Percentiles rank a stretch among this genome's conserved stretches.
These are phyloP conservation scores for Pythium sukuiense DNA, from an alignment of 352 stramenopile species.

Conservation along the genomic window DNA sequence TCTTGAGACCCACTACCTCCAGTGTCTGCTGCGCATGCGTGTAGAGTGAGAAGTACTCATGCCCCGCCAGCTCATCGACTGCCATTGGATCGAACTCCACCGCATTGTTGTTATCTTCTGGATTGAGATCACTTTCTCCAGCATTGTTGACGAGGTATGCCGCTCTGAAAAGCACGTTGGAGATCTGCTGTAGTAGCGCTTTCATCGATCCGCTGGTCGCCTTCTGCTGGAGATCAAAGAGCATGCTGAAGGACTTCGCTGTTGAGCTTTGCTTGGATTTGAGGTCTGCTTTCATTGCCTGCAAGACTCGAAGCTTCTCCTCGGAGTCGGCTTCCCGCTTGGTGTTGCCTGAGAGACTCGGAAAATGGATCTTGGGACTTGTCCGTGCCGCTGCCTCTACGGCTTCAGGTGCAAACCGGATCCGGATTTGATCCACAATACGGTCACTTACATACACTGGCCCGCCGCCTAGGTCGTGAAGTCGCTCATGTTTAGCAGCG, in stretches of 20 bases:
- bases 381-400: not conserved
- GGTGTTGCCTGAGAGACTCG: constrained; percentile 68
- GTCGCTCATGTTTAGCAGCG: constrained; percentile 3
- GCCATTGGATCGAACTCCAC: constrained; percentile 11
- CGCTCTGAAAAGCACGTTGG: constrained; percentile 21
- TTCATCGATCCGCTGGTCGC: constrained; percentile 28
- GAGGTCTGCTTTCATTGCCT: constrained; percentile 70
- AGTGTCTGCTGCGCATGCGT: constrained; percentile 20
- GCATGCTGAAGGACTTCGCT: constrained; percentile 32
- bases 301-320: constrained; percentile 56
- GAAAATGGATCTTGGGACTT: constrained; percentile 45
- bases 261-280: constrained; percentile 26
- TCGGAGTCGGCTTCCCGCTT: constrained; percentile 86
- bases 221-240: constrained; percentile 32
- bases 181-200: constrained; percentile 31
- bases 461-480: not conserved
- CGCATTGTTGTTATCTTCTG: not conserved
- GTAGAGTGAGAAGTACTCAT: constrained; percentile 37
- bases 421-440: not conserved
- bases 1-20: constrained; percentile 12
- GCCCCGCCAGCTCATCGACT: constrained; percentile 15
- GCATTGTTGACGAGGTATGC: constrained; percentile 15
- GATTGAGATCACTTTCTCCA: not conserved
- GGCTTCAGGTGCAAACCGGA: constrained; percentile 14
- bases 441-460: not conserved